Evolutionary conservation across 2,329 filamentous ascomycete genomes (phyloP).

Genomic region (Aspergillus tamarii): DNA sequence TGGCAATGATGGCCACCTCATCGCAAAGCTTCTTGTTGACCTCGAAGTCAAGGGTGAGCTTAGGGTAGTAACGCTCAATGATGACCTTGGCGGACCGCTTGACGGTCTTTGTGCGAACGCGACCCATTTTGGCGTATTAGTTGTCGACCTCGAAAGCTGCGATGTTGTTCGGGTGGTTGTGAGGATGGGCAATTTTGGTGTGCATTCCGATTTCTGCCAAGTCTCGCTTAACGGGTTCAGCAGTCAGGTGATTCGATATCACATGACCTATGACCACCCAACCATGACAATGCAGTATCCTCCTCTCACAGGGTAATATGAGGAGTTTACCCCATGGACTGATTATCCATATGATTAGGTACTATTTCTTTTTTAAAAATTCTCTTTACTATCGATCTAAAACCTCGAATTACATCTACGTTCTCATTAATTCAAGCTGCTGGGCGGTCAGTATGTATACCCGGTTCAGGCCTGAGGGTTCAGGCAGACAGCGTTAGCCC

Average conservation of each 20-base stretch:
- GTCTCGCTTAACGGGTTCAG: not conserved
- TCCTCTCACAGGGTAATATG: not conserved
- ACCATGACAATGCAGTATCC: not conserved
- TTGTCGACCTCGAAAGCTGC: conserved; percentile 19
- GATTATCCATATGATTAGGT: too few species aligned
- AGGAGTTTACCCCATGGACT: not conserved
- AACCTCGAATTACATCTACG: not conserved
- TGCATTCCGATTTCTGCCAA: conserved; percentile 2
- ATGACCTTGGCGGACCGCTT: conserved; percentile 98
- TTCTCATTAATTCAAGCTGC: not conserved
- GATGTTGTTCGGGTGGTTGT: conserved; percentile 19
- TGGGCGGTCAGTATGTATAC: not conserved
- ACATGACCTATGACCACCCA: not conserved
- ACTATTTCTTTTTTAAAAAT: not conserved
- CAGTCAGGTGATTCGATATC: not conserved
- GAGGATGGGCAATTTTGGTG: conserved; percentile 8
- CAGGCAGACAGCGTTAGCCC: not conserved
- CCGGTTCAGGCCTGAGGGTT: not conserved
- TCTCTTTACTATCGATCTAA: rapidly evolving
- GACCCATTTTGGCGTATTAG: conserved; percentile 52
- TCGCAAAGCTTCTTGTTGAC: conserved; percentile 99
- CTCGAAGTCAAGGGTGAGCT: conserved; percentile 99
- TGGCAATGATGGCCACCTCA: conserved; percentile 99
- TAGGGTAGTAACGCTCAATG: conserved; percentile 98
- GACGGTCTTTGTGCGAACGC: conserved; percentile 63